Evolutionary conservation across 345 rosid species (phyloP), one percentile per base, ranked within the genome.

Genomic region (Acer negundo): DNA sequence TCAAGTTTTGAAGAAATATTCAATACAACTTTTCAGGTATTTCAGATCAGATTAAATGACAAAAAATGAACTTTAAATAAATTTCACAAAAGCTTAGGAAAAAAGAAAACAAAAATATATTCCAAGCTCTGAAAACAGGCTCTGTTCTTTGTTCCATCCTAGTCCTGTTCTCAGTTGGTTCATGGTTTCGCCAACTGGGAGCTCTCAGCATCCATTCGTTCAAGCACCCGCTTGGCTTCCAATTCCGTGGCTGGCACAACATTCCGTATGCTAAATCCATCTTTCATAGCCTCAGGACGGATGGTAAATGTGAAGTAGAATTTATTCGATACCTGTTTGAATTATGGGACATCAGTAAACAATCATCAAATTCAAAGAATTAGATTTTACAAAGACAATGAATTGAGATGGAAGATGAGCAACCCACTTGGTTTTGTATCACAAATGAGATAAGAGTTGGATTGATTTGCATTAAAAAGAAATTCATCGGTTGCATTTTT

Each of bases 191-290:
- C 68, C n/a, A 26, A 51, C 44, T 66, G 79, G 72, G 82, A 84
- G 79, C 77, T 76, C 85, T 93, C 94, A 58, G 93, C 92, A 80
- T 93, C 97, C 89, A 90, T 88, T 0, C 95, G 92, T 76, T 94
- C 97, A 6, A 94, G 89, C 70, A 93, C 97, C 7, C 92, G 90
- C 44, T 71, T 83, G 0, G 97, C 98, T 87, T 94, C 98, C 79
- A 87, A 97, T 87, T 93, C 98, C 0, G 95, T 87, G 13, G 94
- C 87, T 0, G 98, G 98, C 75, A 94, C 97, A 70, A 91, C 98
- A 61, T 90, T 94, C 56, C 97, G 87, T 72, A 93, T 91, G 80
- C 73, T 89, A 82, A 84, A 75, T 77, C 91, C 91, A 66, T 89
- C 86, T 82, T 77, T 90, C 81, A 89, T 86, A 38, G 95, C 93